phyloP scores from a whole-genome alignment of 768 basidiomycete species.

The Boletus tylopilopsis region DNA sequence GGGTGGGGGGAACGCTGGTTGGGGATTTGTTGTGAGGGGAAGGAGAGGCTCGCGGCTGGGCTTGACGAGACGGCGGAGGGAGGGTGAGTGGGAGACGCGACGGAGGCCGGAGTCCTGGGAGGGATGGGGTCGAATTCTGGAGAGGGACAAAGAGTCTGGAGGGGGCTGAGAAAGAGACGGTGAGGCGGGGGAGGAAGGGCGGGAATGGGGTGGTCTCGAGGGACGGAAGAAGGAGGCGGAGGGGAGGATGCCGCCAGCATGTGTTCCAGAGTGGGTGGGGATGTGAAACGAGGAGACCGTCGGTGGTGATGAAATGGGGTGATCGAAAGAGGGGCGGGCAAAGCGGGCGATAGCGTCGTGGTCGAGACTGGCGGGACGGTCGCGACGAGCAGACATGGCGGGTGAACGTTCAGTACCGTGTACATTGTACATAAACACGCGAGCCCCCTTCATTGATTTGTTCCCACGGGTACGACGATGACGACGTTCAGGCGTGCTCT shows the following conservation, averaged over 20 bases:
- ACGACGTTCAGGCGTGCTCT: slow-evolving; percentile 26
- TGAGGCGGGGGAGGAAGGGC: slow-evolving; percentile 34
- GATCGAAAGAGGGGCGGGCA: slow-evolving; percentile 8
- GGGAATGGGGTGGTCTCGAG: slow-evolving; percentile 53
- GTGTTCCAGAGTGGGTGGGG: slow-evolving; percentile 53
- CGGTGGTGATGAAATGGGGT: slow-evolving; percentile 27
- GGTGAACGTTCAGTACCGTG: no score
- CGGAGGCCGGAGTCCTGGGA: slow-evolving; percentile 41
- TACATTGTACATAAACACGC: no score
- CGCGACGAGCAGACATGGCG: neutral
- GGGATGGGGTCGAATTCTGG: slow-evolving; percentile 34
- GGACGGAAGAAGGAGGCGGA: slow-evolving; percentile 78
- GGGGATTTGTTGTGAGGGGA: slow-evolving; percentile 38
- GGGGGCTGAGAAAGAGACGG: slow-evolving; percentile 2
- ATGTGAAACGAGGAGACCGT: slow-evolving; percentile 26
- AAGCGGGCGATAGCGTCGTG: slow-evolving; percentile 8
- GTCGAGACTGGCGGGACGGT: slow-evolving; percentile 16
- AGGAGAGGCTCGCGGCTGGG: slow-evolving; percentile 73
- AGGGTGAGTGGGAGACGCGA: slow-evolving; percentile 21
- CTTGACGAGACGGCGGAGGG: slow-evolving; percentile 39
- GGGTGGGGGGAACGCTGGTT: neutral
- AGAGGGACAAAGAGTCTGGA: slow-evolving; percentile 34
- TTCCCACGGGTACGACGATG: slow-evolving; percentile 15
- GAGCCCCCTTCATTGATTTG: no score
- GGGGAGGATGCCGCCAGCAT: slow-evolving; percentile 73